phyloP scores from a whole-genome alignment of 169 alveolate genomes.

The Cryptosporidium sp. region DNA sequence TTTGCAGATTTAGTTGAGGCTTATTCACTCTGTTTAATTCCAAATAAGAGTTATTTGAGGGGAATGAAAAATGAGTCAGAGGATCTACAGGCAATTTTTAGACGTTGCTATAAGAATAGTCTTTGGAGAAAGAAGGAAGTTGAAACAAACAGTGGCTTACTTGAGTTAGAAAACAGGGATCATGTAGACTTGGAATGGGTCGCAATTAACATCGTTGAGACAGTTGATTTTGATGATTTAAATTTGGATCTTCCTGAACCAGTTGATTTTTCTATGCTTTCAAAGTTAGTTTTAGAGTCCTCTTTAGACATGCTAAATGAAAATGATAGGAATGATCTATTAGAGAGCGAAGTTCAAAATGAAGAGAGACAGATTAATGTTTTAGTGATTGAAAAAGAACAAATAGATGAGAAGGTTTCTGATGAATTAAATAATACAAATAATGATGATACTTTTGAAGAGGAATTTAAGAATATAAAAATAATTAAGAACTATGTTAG shows the following conservation, averaged over 20 bases:
- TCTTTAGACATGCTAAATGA: slow-evolving; percentile 71
- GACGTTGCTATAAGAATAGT: slow-evolving; percentile 52
- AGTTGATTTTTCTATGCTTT: slow-evolving; percentile 52
- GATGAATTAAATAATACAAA: slow-evolving; percentile 18
- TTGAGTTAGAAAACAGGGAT: slow-evolving; percentile 79
- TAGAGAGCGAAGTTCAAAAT: slow-evolving; percentile 58
- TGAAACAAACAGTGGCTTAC: slow-evolving; percentile 77
- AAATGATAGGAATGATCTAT: slow-evolving; percentile 67
- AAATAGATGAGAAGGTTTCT: slow-evolving; percentile 55
- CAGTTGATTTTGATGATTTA: slow-evolving; percentile 73
- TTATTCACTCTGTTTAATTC: slow-evolving; percentile 93
- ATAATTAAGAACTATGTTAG: slow-evolving; percentile 86
- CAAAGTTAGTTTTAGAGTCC: slow-evolving; percentile 32
- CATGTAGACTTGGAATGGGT: slow-evolving; percentile 77
- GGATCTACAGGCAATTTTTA: slow-evolving; percentile 75
- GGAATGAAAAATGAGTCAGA: slow-evolving; percentile 86
- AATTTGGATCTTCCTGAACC: slow-evolving; percentile 34
- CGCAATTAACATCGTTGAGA: slow-evolving; percentile 79
- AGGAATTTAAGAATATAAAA: slow-evolving; percentile 83
- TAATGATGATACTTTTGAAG: slow-evolving; percentile 77
- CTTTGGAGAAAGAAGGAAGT: slow-evolving; percentile 85
- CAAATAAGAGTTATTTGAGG: slow-evolving; percentile 88
- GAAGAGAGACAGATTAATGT: slow-evolving; percentile 71
- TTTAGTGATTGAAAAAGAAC: slow-evolving; percentile 55
- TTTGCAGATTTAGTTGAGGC: slow-evolving; percentile 94